Base-by-base conservation (phyloP, 345 rosid genomes). In the Gynandropsis gynandra region DNA sequence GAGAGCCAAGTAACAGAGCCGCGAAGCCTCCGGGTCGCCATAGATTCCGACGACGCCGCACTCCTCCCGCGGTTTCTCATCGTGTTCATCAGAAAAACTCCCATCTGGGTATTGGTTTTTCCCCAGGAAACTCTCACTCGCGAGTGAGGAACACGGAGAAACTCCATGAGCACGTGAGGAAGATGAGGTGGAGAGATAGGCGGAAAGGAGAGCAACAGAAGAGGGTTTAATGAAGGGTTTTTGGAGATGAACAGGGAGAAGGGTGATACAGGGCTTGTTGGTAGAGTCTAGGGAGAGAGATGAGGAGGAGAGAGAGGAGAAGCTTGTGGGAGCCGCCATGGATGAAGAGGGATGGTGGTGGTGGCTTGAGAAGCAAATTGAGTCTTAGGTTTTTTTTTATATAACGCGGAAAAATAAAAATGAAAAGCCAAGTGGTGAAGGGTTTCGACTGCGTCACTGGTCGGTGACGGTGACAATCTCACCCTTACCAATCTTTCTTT, bases 21-120 rank as follows among this genome's bases (percentile, higher is more conserved):
- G 87, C 16, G 96, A 73, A 52, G 96, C 95, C 62, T 87, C 95
- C 0, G 90, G 54, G 72, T 84, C 94, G 6, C 95, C 96, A 47
- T 70, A 84, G 54, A 87, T 80, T 39, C 96, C 95, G 29, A 84
- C 90, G 32, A 87, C 95, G 12, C 94, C 96, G 29, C 96, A 87
- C 83, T 87, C 96, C 29, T 87, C 96, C 1, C 95, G 79, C 7
- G 88, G 89, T 68, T 84, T 87, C 53, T 84, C 95, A 58, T 75
- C 76, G 42, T 64, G 47, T 10, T 61, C 73, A 27, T 65, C 73
- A 13, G 38, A 68, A 46, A 41, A 64, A 33, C 36, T 58, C 62
- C 41, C 63, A 50, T 37, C 50, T 66, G 16, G 83, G 79, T 48
- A 62, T 71, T 52, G 4, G 29, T 24, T 24, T 24, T 24, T 5